These are phyloP conservation scores for Avena insularis DNA, from an alignment of 176 grass and related monocot species.

Conservation along the genomic window DNA sequence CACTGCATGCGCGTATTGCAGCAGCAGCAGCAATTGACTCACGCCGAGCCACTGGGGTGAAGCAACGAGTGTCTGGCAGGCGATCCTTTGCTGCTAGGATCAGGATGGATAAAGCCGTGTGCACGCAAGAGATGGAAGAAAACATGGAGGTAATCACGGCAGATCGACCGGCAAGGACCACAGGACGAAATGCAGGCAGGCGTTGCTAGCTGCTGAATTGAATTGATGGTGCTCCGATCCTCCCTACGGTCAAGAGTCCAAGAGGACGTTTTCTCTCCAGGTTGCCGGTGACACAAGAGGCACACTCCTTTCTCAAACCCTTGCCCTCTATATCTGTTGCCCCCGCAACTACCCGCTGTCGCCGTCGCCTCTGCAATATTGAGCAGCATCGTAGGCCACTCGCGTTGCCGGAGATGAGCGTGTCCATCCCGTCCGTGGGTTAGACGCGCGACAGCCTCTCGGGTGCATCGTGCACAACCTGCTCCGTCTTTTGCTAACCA, in stretches of 20 bases:
- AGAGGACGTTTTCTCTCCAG: no score
- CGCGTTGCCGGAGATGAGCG: no score
- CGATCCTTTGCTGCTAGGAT: background rate
- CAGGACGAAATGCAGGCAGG: background rate
- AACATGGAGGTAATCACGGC: background rate
- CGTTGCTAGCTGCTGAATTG: background rate
- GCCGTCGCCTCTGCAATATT: no score
- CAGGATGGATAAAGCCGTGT: background rate
- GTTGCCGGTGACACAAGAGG: no score
- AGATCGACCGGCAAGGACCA: background rate
- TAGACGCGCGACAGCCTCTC: no score
- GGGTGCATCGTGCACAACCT: no score
- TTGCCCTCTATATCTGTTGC: no score
- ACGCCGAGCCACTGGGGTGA: background rate
- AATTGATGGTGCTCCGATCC: background rate
- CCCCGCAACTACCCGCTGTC: no score
- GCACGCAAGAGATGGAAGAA: background rate
- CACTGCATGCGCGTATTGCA: background rate
- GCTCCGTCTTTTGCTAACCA: no score
- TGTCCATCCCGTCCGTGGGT: no score
- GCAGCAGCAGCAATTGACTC: background rate
- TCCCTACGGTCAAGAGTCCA: background rate
- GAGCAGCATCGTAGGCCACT: no score
- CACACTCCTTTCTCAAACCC: no score
- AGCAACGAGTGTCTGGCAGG: slow-evolving; percentile 10